These are phyloP conservation scores for Penicillium atrosanguineum DNA, from an alignment of 495 filamentous ascomycete genomes.

Conservation along the genomic window DNA sequence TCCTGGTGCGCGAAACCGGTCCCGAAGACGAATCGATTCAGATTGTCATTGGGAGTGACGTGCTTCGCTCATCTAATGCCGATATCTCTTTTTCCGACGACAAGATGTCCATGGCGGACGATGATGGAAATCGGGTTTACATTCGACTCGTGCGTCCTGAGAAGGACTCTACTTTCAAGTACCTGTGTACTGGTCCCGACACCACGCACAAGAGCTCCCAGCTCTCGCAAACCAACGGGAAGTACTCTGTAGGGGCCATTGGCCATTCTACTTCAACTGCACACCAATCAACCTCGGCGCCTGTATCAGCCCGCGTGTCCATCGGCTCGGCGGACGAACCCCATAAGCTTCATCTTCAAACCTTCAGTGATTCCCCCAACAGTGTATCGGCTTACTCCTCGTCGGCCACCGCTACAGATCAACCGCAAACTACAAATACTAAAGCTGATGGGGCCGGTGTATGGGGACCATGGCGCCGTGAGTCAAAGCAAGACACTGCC, in stretches of 20 bases:
- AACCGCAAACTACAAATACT: constrained; percentile 27
- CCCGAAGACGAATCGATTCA: constrained; percentile 58
- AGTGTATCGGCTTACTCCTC: neutral
- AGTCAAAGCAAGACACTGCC: constrained; percentile 44
- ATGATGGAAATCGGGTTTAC: constrained; percentile 83
- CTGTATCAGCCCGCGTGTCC: constrained; percentile 26
- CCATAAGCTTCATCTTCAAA: constrained; percentile 31
- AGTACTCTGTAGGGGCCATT: constrained; percentile 29
- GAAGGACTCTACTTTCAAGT: constrained; percentile 75
- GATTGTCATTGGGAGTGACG: constrained; percentile 83
- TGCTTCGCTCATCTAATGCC: constrained; percentile 80
- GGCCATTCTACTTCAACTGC: constrained; percentile 16
- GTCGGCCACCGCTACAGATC: constrained; percentile 25
- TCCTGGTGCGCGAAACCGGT: constrained; percentile 64
- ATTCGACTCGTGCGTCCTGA: constrained; percentile 94
- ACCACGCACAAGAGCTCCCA: constrained; percentile 16
- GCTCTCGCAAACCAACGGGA: constrained; percentile 16
- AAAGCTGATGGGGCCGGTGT: constrained; percentile 51
- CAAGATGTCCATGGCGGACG: constrained; percentile 78
- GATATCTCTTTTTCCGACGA: constrained; percentile 93
- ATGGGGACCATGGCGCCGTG: constrained; percentile 70
- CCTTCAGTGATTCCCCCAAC: neutral
- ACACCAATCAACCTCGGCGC: constrained; percentile 19
- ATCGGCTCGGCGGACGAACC: constrained; percentile 35
- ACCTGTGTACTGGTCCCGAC: constrained; percentile 58